Conservation (phyloP, 495 filamentous ascomycete genomes). For the Xylaria cubensis region DNA sequence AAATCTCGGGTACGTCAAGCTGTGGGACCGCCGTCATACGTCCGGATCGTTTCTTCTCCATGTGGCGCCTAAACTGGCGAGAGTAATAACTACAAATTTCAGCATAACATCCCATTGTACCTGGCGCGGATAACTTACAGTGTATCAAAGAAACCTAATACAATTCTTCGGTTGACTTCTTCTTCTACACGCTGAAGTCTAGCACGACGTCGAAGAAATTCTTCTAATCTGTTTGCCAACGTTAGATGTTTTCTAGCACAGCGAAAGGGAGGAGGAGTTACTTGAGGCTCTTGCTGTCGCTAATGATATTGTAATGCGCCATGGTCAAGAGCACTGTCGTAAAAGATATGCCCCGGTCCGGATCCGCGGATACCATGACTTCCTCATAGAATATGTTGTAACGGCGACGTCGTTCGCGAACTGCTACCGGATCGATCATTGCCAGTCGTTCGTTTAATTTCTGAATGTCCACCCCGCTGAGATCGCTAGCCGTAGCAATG, state of each 20-base stretch:
- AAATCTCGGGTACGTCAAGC: slow-evolving; percentile 88
- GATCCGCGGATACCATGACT: slow-evolving; percentile 90
- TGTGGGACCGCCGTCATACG: slow-evolving; percentile 80
- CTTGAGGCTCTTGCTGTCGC: slow-evolving; percentile 92
- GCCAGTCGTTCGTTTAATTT: slow-evolving; percentile 76
- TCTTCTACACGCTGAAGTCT: slow-evolving; percentile 96
- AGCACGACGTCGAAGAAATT: slow-evolving; percentile 90
- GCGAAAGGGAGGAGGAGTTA: slow-evolving; percentile 39
- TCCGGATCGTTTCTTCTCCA: slow-evolving; percentile 69
- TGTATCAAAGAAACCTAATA: slow-evolving; percentile 95
- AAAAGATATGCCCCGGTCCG: slow-evolving; percentile 87
- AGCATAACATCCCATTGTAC: slow-evolving; percentile 8
- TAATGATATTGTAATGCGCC: slow-evolving; percentile 98
- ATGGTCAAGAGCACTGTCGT: slow-evolving; percentile 95
- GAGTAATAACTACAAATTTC: slow-evolving; percentile 67
- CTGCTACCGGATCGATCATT: slow-evolving; percentile 74
- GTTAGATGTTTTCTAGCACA: slow-evolving; percentile 18
- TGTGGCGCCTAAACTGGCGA: slow-evolving; percentile 75
- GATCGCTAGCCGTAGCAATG: slow-evolving; percentile 51
- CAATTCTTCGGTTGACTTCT: slow-evolving; percentile 84
- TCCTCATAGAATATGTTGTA: slow-evolving; percentile 97
- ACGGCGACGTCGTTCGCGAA: slow-evolving; percentile 72
- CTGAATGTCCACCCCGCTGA: slow-evolving; percentile 76
- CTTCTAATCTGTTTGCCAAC: slow-evolving; percentile 69
- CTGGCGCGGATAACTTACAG: slow-evolving; percentile 55